A percentile compares a stretch with the other conserved stretches of the same genome.
phyloP scores from a whole-genome alignment of 2,329 filamentous ascomycete genomes.

The Grosmannia penicillata region DNA sequence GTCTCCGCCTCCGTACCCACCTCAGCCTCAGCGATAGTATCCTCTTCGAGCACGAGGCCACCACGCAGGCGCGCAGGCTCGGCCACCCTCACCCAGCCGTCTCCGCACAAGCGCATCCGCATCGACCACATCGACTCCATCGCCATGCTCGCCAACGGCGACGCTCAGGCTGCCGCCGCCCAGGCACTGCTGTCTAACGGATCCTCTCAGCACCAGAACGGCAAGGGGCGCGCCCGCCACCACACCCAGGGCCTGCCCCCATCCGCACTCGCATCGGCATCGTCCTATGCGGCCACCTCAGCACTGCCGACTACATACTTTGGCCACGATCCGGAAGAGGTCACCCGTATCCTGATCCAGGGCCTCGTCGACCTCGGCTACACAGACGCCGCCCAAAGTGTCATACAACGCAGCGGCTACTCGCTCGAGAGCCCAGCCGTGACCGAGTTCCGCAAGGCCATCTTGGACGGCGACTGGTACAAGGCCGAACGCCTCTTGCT shows the following conservation, averaged over 20 bases:
- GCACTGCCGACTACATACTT: too few relatives aligned
- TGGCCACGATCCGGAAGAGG: slow-evolving; percentile 82
- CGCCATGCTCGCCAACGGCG: slow-evolving; percentile 5
- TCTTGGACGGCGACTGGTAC: slow-evolving; percentile 67
- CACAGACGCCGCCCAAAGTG: slow-evolving; percentile 53
- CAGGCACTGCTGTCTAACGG: slow-evolving; percentile 34
- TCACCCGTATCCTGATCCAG: slow-evolving; percentile 85
- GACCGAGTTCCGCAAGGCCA: slow-evolving; percentile 67
- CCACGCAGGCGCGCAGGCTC: not conserved
- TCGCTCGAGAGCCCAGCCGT: slow-evolving; percentile 77
- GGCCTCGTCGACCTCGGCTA: slow-evolving; percentile 83
- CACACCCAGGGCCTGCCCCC: too few relatives aligned
- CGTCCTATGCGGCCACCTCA: too few relatives aligned
- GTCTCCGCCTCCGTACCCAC: too few relatives aligned
- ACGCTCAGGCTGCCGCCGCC: slow-evolving; percentile 2
- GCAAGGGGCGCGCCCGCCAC: slow-evolving; percentile 11
- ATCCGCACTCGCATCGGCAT: not conserved
- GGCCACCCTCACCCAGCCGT: not conserved
- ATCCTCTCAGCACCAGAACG: slow-evolving; percentile 23
- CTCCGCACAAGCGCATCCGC: slow-evolving; percentile 6
- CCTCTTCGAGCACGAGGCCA: not conserved
- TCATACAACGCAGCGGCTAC: slow-evolving; percentile 73
- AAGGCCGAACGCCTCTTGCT: slow-evolving; percentile 74
- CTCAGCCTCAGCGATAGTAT: not conserved
- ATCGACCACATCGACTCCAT: slow-evolving; percentile 2